phyloP scores from a whole-genome alignment of 306 rosid genomes.

The Prosopis cineraria region DNA sequence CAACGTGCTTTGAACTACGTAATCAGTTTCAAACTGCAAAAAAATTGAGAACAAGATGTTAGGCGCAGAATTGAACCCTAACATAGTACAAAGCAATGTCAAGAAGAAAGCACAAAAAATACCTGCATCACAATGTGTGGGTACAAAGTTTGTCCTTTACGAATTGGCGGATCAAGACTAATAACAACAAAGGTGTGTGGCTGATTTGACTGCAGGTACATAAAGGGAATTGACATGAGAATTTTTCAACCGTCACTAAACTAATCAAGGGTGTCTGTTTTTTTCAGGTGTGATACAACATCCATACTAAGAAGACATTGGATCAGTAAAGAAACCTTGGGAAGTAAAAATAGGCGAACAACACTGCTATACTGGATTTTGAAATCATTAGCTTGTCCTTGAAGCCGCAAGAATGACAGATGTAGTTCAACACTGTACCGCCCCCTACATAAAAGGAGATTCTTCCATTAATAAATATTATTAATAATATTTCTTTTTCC shows the following conservation, averaged over 20 bases:
- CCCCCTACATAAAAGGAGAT: conserved; percentile 63
- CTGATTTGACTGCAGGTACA: conserved; percentile 85
- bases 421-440: conserved; percentile 96
- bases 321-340: conserved; percentile 68
- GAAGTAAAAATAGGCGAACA: conserved; percentile 92
- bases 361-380: conserved; percentile 98
- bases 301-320: conserved; percentile 16
- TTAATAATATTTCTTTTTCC: background rate
- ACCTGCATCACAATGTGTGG: conserved; percentile 99
- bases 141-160: conserved; percentile 96
- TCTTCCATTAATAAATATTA: conserved; percentile 31
- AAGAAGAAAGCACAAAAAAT: conserved; percentile 17
- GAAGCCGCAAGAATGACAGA: conserved; percentile 87
- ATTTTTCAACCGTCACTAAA: conserved; percentile 25
- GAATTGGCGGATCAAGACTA: conserved; percentile 98
- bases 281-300: background rate
- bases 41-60: conserved; percentile 15
- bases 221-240: conserved; percentile 23
- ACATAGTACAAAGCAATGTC: conserved; percentile 30
- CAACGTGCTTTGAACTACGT: conserved; percentile 68
- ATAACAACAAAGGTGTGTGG: conserved; percentile 92
- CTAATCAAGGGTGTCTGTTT: background rate
- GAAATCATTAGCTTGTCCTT: conserved; percentile 98
- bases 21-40: conserved; percentile 87
- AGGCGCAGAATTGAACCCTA: conserved; percentile 14